Conservation (phyloP, 352 stramenopile genomes). For the Peronospora destructor region DNA sequence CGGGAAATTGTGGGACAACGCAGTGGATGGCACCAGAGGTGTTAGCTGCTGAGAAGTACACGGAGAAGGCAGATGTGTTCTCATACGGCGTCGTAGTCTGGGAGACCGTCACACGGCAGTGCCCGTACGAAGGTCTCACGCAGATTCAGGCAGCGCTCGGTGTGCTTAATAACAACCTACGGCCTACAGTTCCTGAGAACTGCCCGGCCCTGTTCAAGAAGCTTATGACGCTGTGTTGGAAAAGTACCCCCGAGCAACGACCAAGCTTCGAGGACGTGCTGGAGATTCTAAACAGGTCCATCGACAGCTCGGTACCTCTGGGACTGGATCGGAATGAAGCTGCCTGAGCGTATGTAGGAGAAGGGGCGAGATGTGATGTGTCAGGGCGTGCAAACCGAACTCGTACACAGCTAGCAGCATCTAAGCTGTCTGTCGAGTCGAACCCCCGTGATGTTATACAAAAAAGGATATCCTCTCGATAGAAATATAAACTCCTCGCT, state of each 20-base stretch:
- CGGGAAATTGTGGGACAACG: constrained; percentile 77
- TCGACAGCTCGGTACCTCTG: constrained; percentile 19
- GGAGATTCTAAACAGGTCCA: constrained; percentile 55
- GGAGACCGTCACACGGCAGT: constrained; percentile 86
- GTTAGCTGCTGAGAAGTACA: constrained; percentile 78
- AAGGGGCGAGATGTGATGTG: no score
- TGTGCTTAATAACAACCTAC: constrained; percentile 83
- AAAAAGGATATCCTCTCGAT: no score
- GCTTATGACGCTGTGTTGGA: constrained; percentile 82
- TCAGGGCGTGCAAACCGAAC: no score
- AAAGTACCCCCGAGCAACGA: constrained; percentile 60
- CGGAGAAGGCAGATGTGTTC: constrained; percentile 84
- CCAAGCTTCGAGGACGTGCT: constrained; percentile 78
- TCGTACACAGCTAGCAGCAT: no score
- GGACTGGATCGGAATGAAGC: constrained; percentile 18
- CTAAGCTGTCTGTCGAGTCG: no score
- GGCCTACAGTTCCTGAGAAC: constrained; percentile 67
- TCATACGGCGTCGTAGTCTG: constrained; percentile 83
- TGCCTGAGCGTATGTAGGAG: neutral
- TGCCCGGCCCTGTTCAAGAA: constrained; percentile 77
- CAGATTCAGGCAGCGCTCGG: constrained; percentile 85
- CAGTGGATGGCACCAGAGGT: constrained; percentile 87
- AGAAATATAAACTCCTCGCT: no score
- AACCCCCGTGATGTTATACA: no score
- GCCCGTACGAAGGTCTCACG: constrained; percentile 88